Evolutionary conservation across 2,329 filamentous ascomycete genomes (phyloP), one percentile per base, ranked within the genome.

Genomic region (Fusarium tjaetaba): DNA sequence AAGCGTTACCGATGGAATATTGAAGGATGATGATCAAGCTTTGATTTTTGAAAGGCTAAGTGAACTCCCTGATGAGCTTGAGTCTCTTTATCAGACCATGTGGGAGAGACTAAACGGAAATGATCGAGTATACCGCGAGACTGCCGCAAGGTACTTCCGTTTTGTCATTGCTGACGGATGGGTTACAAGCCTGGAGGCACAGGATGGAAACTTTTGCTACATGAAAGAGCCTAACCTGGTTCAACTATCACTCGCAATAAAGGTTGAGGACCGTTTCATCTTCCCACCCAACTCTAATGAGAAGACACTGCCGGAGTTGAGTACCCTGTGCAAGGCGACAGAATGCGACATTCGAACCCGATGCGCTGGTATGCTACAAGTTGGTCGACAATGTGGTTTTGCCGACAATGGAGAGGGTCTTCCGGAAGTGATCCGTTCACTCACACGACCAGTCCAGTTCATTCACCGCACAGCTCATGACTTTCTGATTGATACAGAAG

Each of bases 291-390:
- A 32, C 14, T 1, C 3, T 0, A 6, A 34, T 7, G 15, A 20
- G 4, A 18, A 9, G 0, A 4, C 11, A 0, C 0, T 43, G 0
- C 1, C 2, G 0, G 28, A 41, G 1, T 3, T 65, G 1, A 2
- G 18, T 3, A 0, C 0, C 2, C 4, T 65, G 62, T 4, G 10
- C n/a, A n/a, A n/a, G 1, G 11, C 1, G 1, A 36, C 48, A 8
- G 48, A 18, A 7, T 7, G 7, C 0, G 59, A 65, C 0, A n/a
- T 65, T 1, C 2, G 5, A 1, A 56, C 5, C 3, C 41, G 59
- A 5, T 65, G 59, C 2, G 59, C 59, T 26, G 63, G 63, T 0
- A 42, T 65, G 59, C 16, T 64, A 2, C 41, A 46, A 10, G 22
- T 65, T 22, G 13, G 14, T 6, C 18, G 5, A n/a, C n/a, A n/a